Conservation (phyloP, 108 stramenopile genomes). For the Stephanodiscus triporus region DNA sequence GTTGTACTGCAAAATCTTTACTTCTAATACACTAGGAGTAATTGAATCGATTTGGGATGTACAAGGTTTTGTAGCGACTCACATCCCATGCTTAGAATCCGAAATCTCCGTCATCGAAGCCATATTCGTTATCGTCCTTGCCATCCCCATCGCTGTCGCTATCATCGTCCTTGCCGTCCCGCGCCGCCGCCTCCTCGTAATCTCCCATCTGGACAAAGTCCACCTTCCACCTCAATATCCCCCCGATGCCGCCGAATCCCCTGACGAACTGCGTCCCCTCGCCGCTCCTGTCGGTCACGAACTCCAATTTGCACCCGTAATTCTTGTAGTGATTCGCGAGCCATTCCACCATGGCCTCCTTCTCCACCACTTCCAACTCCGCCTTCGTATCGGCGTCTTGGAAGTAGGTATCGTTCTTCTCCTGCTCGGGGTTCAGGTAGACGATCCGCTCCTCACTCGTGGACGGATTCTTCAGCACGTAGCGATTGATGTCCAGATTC, state of each 20-base stretch:
- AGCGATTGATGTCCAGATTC: slow-evolving; percentile 87
- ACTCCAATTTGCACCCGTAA: slow-evolving; percentile 97
- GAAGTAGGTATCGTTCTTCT: slow-evolving; percentile 81
- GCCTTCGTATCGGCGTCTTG: slow-evolving; percentile 90
- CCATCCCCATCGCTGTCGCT: slow-evolving; percentile 63
- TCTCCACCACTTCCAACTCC: slow-evolving; percentile 92
- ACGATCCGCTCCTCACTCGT: slow-evolving; percentile 78
- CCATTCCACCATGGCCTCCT: slow-evolving; percentile 96
- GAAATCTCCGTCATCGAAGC: slow-evolving; percentile 89
- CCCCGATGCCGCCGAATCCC: slow-evolving; percentile 99
- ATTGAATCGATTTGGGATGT: not conserved
- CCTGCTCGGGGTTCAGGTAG: slow-evolving; percentile 92
- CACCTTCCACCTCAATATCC: slow-evolving; percentile 97
- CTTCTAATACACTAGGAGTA: not conserved
- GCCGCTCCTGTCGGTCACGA: slow-evolving; percentile 95
- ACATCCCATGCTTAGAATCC: slow-evolving; percentile 66
- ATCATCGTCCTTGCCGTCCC: slow-evolving; percentile 49
- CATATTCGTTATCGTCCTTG: slow-evolving; percentile 76
- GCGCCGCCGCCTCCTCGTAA: slow-evolving; percentile 77
- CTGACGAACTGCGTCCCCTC: slow-evolving; percentile 99
- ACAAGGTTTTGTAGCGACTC: not conserved
- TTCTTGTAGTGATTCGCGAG: slow-evolving; percentile 97
- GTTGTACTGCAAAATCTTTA: not conserved
- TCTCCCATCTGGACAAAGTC: slow-evolving; percentile 88
- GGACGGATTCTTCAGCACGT: slow-evolving; percentile 87